Evolutionary conservation across 2,329 filamentous ascomycete genomes (phyloP), one percentile per base, ranked within the genome.

Genomic region (Diaporthe sp.): DNA sequence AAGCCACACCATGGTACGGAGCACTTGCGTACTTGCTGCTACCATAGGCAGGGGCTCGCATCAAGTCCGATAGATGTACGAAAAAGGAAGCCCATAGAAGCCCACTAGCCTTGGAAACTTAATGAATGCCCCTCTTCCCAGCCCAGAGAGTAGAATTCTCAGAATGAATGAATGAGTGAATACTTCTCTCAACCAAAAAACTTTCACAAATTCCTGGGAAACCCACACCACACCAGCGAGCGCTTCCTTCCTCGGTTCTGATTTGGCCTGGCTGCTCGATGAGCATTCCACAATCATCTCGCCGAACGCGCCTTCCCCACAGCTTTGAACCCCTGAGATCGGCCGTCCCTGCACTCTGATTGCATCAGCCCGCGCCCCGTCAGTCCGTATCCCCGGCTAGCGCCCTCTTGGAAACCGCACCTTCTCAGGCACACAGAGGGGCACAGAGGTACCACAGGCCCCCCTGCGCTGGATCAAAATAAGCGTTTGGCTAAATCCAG

Each of bases 281-380:
- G 65, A 70, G 65, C 71, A 73, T 73, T 73, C 71, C 71, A 65
- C 51, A 62, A 65, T 73, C 71, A 73, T 73, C 58, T 73, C 71
- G 46, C 34, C 31, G 28, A 31, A 61, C 49, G 71, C 58, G 57
- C 53, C 53, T 73, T 57, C 71, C 58, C 71, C 71, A 73, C 71
- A 73, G 10, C 71, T 73, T 65, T 55, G 58, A 73, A 73, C 71
- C 71, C 71, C 71, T 73, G 71, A 73, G 51, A 73, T 65, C 71
- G 71, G 58, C 58, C 58, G 58, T 73, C 58, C 70, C 70, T 72
- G 70, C 57, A 25, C 31, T 72, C 71, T 72, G 71, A 72, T 73
- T 73, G 71, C 71, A 65, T 73, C 71, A 65, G 58, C 58, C 71
- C 34, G 58, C 44, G 15, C 71, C 71, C 58, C 37, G n/a, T 49